A percentile compares a stretch with the other conserved stretches of the same genome.
These are phyloP conservation scores for Pterocarpus macrocarpus DNA, from an alignment of 306 rosid genomes.

Conservation along the genomic window DNA sequence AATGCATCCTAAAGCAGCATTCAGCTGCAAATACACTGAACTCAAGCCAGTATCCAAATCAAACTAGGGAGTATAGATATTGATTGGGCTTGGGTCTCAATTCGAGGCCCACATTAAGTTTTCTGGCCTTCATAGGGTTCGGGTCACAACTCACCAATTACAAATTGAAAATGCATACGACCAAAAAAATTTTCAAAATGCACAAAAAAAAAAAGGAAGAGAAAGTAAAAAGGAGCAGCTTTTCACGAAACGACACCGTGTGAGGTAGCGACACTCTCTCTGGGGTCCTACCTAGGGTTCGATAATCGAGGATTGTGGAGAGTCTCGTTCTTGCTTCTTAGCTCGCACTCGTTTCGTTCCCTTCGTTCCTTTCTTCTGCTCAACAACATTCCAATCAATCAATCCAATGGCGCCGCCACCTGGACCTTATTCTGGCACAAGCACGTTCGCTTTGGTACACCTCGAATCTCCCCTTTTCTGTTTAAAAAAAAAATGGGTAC, in stretches of 20 bases:
- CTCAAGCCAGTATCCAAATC: no score
- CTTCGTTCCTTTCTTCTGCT: neutral
- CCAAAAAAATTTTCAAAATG: neutral
- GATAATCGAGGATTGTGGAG: conserved; percentile 39
- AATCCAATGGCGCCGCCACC: conserved; percentile 81
- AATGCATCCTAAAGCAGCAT: no score
- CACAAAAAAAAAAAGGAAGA: no score
- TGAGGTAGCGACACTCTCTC: no score
- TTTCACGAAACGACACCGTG: conserved; percentile 7
- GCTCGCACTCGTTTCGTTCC: conserved; percentile 31
- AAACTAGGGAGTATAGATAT: no score
- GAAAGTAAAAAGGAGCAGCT: neutral
- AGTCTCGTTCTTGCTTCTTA: neutral
- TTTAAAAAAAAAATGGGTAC: neutral
- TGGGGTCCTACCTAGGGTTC: conserved; percentile 52
- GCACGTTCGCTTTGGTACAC: conserved; percentile 89
- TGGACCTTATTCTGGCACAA: conserved; percentile 91
- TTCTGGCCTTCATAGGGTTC: neutral
- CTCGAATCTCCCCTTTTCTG: neutral
- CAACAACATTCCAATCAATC: neutral
- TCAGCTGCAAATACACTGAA: no score
- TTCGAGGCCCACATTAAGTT: neutral
- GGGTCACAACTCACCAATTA: no score
- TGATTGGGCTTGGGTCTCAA: neutral
- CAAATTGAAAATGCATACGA: no score